A percentile compares a stretch with the other conserved stretches of the same genome.
Evolutionary conservation across 257 asterid species (phyloP).

Genomic region (Primulina huaijiensis): DNA sequence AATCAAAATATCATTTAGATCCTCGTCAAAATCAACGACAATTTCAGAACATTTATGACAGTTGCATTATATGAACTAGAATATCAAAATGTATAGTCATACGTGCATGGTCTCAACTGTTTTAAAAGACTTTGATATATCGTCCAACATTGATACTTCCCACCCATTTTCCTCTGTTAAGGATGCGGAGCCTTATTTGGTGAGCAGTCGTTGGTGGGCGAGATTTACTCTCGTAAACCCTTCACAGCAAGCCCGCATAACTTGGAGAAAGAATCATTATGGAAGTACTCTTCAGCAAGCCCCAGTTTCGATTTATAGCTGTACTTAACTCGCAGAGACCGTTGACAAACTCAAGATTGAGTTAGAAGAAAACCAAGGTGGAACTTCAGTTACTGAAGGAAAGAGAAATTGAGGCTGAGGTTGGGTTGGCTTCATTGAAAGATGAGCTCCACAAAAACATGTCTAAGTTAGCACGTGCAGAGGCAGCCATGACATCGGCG

Average conservation of each 20-base stretch:
- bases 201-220: slow-evolving; percentile 39
- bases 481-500: background rate
- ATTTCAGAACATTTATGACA: too few species aligned
- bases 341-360: slow-evolving; percentile 57
- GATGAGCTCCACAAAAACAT: slow-evolving; percentile 82
- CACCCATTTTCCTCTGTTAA: slow-evolving; percentile 77
- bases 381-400: slow-evolving; percentile 60
- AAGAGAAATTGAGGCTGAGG: slow-evolving; percentile 67
- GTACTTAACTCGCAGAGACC: slow-evolving; percentile 21
- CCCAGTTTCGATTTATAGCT: slow-evolving; percentile 15
- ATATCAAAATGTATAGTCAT: too few species aligned
- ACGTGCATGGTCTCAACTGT: too few species aligned
- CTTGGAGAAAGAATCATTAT: slow-evolving; percentile 4
- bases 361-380: slow-evolving; percentile 54
- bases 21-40: too few species aligned
- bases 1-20: too few species aligned
- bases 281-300: slow-evolving; percentile 26
- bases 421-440: slow-evolving; percentile 64
- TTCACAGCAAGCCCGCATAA: slow-evolving; percentile 34
- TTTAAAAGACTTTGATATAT: too few species aligned
- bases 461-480: slow-evolving; percentile 51
- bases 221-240: slow-evolving; percentile 28
- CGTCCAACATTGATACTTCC: slow-evolving; percentile 51
- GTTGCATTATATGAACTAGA: too few species aligned
- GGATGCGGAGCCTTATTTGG: slow-evolving; percentile 83